A percentile compares a stretch with the other conserved stretches of the same genome.
Conservation (phyloP, 106 monocot species). For the Dioscorea dumetorum region DNA sequence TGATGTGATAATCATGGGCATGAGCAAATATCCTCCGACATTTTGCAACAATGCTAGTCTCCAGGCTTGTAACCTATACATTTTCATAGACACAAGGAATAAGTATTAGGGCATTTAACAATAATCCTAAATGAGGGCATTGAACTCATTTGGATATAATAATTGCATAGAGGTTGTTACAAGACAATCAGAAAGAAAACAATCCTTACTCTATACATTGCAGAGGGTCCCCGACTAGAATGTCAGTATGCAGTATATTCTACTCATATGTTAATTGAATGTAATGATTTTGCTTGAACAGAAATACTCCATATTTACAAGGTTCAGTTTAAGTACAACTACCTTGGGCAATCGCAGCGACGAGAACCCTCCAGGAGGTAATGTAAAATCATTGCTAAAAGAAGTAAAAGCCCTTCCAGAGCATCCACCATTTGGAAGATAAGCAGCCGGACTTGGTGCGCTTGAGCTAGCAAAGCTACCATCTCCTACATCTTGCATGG, state of each 20-base stretch:
- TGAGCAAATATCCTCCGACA: slow-evolving; percentile 83
- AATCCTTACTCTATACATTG: no score
- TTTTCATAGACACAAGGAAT: no score
- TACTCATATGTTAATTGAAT: neutral
- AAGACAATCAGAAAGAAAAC: no score
- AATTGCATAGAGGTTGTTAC: no score
- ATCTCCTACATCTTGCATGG: slow-evolving; percentile 35
- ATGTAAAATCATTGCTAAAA: slow-evolving; percentile 15
- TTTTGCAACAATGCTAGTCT: slow-evolving; percentile 59
- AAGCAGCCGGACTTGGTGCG: neutral
- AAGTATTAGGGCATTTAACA: no score
- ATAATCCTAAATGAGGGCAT: no score
- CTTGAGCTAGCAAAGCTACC: slow-evolving; percentile 43
- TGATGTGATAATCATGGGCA: slow-evolving; percentile 95
- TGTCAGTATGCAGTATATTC: neutral
- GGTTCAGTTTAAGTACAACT: slow-evolving; percentile 2
- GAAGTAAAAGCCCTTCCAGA: slow-evolving; percentile 3
- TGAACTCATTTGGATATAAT: no score
- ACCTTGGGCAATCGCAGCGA: slow-evolving; percentile 23
- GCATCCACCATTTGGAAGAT: slow-evolving; percentile 20
- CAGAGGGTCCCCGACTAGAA: neutral
- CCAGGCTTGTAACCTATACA: slow-evolving; percentile 49
- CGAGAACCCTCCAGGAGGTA: slow-evolving; percentile 25
- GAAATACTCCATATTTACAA: no score
- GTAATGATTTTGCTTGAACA: neutral